Base-by-base conservation (phyloP, 371 early-diverging fungal species). In the Gilbertella persicaria region DNA sequence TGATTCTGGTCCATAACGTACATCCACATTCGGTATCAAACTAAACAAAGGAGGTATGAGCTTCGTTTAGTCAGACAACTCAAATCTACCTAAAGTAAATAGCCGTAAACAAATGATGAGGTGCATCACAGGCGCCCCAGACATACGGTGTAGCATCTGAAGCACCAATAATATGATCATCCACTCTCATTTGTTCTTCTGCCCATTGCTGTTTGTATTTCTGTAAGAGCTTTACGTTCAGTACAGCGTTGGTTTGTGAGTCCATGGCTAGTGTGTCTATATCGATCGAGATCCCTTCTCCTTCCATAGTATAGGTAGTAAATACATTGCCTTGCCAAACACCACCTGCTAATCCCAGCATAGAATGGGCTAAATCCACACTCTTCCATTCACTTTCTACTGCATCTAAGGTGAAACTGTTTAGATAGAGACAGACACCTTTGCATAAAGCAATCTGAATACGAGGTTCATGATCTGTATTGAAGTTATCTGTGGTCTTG, bases 151-250 rank as follows among this genome's bases (percentile, higher is more conserved):
- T 7, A 7, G 57, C 57, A 50, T 57, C 63, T 5, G 58, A 57
- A 10, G 50, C 47, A 6, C 51, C 45, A 35, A 55, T 17, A 6
- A 60, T 13, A 38, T 45, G 36, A 36, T 67, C 64, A 0, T 64
- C 64, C 1, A 38, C 53, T 21, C 57, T 58, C 10, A 39, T 24
- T 13, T 67, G 60, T 25, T 56, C 59, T 28, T 67, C 67, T 49
- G 53, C 53, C 55, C 60, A 65, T 13, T 65, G 65, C 17, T 53
- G 55, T 12, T 44, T 56, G 13, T 60, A 65, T 28, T 44, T 60
- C 24, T 52, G 56, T 3, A 56, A 10, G 6, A 65, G 29, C 19
- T 36, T 48, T 16, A 23, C 23, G 17, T 53, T 63, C 3, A 52
- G 16, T 7, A 24, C 10, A 12, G 23, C 24, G 21, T 45, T 42